phyloP scores from a whole-genome alignment of 73 alveolate species.

The Tetrahymena borealis region DNA sequence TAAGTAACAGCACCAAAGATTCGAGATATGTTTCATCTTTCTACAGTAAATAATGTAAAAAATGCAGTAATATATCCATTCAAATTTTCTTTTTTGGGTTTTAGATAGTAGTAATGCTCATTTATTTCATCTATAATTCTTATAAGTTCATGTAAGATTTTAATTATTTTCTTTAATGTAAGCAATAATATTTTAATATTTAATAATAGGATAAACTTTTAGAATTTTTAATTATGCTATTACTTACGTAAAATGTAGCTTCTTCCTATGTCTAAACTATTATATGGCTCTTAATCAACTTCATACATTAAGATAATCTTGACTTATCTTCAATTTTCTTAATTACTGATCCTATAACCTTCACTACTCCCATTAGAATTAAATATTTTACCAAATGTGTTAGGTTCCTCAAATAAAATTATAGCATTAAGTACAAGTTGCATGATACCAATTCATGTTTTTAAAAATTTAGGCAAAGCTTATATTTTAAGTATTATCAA shows the following conservation, averaged over 20 bases:
- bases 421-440: not conserved
- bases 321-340: not conserved
- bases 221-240: not conserved
- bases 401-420: not conserved
- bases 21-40: not conserved
- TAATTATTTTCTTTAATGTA: not conserved
- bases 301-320: not conserved
- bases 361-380: not conserved
- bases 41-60: not conserved
- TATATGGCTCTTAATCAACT: not conserved
- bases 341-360: not conserved
- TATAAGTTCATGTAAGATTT: not conserved
- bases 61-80: not conserved
- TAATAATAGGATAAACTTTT: not conserved
- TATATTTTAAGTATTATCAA: not conserved
- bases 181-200: not conserved
- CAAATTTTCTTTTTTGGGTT: not conserved
- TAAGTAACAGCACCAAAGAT: not conserved
- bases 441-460: not conserved
- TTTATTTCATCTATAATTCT: not conserved
- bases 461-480: not conserved
- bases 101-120: not conserved
- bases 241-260: not conserved
- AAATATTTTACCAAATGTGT: not conserved
- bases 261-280: not conserved